These are phyloP conservation scores for Solanum verrucosum DNA, from an alignment of 257 asterid genomes.

Conservation along the genomic window DNA sequence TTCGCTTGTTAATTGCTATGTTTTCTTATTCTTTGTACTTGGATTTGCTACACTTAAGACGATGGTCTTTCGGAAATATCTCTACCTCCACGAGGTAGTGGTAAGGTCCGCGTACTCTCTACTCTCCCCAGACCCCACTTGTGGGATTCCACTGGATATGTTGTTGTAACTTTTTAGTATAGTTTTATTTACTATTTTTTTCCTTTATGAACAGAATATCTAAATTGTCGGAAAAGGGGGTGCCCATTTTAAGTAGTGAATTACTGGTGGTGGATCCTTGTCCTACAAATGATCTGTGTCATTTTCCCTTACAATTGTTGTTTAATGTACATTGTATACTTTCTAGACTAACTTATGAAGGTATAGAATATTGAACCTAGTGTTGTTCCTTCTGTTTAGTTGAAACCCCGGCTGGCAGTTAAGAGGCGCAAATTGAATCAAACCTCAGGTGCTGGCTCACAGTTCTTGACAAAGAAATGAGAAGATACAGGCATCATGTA, in stretches of 20 bases:
- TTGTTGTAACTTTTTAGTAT: not conserved
- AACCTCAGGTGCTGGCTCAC: slow-evolving; percentile 22
- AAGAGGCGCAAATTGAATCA: slow-evolving; percentile 43
- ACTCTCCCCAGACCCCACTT: not conserved
- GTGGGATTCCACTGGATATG: not conserved
- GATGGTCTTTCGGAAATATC: not conserved
- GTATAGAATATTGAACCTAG: not conserved
- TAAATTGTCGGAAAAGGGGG: not conserved
- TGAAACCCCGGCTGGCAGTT: slow-evolving; percentile 56
- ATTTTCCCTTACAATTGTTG: not conserved
- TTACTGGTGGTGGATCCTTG: not conserved
- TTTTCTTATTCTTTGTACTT: not conserved
- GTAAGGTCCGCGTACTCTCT: not conserved
- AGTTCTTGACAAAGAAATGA: not conserved
- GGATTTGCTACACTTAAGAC: not conserved
- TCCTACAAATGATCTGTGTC: not conserved
- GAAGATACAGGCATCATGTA: not conserved
- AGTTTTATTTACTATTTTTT: not conserved
- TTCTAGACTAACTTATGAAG: not conserved
- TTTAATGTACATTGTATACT: not conserved
- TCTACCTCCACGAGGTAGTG: not conserved
- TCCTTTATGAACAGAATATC: not conserved
- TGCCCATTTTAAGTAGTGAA: not conserved
- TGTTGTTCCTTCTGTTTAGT: slow-evolving; percentile 27
- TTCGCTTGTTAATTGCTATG: not conserved